Conservation (phyloP, 2,329 filamentous ascomycete species). For the Teratosphaeria viscida region DNA sequence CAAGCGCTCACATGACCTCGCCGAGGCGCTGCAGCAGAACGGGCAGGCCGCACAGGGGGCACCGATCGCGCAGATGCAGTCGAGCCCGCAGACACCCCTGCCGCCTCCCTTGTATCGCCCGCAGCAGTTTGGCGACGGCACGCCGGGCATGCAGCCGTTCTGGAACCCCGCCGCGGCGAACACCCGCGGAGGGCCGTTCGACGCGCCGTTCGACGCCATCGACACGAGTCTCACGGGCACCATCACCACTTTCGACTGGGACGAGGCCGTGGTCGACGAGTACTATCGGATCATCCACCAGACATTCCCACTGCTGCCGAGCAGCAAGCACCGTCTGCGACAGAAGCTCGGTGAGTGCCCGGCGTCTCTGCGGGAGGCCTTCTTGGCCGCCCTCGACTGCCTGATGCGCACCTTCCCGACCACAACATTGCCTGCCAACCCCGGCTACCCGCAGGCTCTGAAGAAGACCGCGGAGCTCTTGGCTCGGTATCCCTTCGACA, state of each 20-base stretch:
- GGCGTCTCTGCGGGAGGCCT: constrained; percentile 49
- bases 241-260: constrained; percentile 32
- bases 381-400: constrained; percentile 51
- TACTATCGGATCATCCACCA: constrained; percentile 58
- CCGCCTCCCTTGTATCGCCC: constrained; percentile 7
- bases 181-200: constrained; percentile 18
- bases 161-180: constrained; percentile 20
- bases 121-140: constrained; percentile 1
- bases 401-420: constrained; percentile 47
- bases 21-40: constrained; percentile 15
- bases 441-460: constrained; percentile 25
- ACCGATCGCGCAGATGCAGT: constrained; percentile 6
- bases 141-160: constrained; percentile 18
- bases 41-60: constrained; percentile 3
- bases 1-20: constrained; percentile 21
- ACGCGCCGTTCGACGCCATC: constrained; percentile 18
- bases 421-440: constrained; percentile 26
- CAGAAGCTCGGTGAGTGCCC: constrained; percentile 48
- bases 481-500: constrained; percentile 36
- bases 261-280: constrained; percentile 35
- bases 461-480: constrained; percentile 35
- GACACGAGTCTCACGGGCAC: constrained; percentile 7
- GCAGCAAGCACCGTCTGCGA: constrained; percentile 46
- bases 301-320: constrained; percentile 55
- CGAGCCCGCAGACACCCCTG: constrained; percentile 3